Evolutionary conservation across 2,329 filamentous ascomycete genomes (phyloP).

Genomic region (Phaeosphaeria sp.): DNA sequence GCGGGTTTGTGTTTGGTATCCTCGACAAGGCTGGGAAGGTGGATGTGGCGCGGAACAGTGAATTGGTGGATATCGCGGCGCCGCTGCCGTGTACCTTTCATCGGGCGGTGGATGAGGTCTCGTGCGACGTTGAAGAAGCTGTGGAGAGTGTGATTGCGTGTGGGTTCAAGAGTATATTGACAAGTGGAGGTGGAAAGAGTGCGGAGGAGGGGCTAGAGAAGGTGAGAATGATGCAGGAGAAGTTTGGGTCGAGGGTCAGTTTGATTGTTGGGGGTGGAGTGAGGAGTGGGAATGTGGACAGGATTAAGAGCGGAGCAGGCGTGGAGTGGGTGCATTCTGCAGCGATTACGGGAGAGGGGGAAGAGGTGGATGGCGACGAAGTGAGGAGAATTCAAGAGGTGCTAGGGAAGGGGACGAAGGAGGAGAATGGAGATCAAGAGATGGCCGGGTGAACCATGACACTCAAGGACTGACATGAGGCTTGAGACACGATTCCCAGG

Average conservation of each 20-base stretch:
- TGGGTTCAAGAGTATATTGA: conserved; percentile 58
- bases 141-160: conserved; percentile 49
- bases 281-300: conserved; percentile 51
- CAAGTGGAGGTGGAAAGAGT: conserved; percentile 52
- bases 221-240: conserved; percentile 41
- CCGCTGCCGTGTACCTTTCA: conserved; percentile 61
- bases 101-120: conserved; percentile 57
- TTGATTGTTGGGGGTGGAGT: conserved; percentile 62
- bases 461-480: background rate
- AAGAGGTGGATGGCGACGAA: conserved; percentile 40
- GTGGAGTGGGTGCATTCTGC: conserved; percentile 54
- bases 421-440: conserved; percentile 1
- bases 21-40: conserved; percentile 44
- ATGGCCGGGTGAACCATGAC: background rate
- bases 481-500: background rate
- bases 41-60: conserved; percentile 50
- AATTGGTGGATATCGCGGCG: conserved; percentile 52
- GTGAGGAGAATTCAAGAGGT: conserved; percentile 22
- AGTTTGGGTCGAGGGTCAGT: conserved; percentile 41
- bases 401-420: background rate
- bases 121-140: conserved; percentile 36
- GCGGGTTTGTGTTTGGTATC: conserved; percentile 62
- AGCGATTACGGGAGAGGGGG: conserved; percentile 45
- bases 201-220: conserved; percentile 45
- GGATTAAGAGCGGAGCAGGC: conserved; percentile 36